These are phyloP conservation scores for Suaeda aralocaspica DNA, from an alignment of 148 eudicot genomes.

Conservation along the genomic window DNA sequence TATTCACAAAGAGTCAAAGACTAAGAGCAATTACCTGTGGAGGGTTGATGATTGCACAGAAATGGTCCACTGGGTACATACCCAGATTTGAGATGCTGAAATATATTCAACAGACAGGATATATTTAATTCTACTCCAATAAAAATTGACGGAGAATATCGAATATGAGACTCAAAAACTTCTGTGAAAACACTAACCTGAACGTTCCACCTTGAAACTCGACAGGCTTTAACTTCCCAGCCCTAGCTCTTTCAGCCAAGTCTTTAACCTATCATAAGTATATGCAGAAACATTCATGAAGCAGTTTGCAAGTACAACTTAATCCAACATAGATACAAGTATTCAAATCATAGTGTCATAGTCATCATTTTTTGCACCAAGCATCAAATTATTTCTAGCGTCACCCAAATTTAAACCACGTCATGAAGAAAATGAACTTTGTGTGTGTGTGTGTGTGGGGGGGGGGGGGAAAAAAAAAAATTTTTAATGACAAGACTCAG, in stretches of 20 bases:
- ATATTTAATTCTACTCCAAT: not conserved
- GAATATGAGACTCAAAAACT: not conserved
- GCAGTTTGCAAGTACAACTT: not conserved
- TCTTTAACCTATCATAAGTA: slow-evolving; percentile 60
- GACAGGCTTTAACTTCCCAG: slow-evolving; percentile 80
- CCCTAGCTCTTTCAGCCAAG: slow-evolving; percentile 87
- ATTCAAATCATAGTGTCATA: not conserved
- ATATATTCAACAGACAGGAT: not conserved
- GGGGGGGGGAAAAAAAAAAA: too few relatives aligned
- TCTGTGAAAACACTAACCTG: slow-evolving; percentile 44
- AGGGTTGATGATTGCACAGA: slow-evolving; percentile 95
- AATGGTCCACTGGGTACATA: slow-evolving; percentile 92
- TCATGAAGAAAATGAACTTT: too few relatives aligned
- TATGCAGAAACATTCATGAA: not conserved
- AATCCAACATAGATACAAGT: not conserved
- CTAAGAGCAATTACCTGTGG: slow-evolving; percentile 58
- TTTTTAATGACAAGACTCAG: too few relatives aligned
- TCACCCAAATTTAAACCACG: too few relatives aligned
- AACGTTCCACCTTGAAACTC: slow-evolving; percentile 99
- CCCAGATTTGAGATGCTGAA: slow-evolving; percentile 97
- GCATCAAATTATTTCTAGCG: not conserved
- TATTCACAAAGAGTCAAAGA: not conserved
- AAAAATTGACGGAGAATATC: not conserved
- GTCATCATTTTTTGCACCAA: not conserved
- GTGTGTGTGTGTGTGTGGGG: too few relatives aligned